Evolutionary conservation across 2,329 filamentous ascomycete species (phyloP).

Genomic region (Penicillium oxalicum): DNA sequence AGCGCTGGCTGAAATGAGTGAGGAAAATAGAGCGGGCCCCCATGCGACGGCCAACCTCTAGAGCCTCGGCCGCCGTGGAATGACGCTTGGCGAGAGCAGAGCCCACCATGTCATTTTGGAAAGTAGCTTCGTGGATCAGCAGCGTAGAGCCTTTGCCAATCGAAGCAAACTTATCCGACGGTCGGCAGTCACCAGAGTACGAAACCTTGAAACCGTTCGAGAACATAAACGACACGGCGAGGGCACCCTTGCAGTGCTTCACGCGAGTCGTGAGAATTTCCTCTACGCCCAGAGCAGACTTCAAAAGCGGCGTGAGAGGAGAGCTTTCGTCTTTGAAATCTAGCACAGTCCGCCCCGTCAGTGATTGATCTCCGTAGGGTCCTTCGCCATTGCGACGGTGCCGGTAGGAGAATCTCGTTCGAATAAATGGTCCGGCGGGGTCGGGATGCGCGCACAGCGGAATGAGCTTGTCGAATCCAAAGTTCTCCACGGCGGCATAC

Average conservation of each 20-base stretch:
- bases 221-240: constrained; percentile 72
- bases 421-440: constrained; percentile 12
- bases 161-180: constrained; percentile 60
- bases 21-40: constrained; percentile 70
- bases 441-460: constrained; percentile 41
- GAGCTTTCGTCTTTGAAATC: constrained; percentile 23
- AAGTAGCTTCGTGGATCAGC: constrained; percentile 92
- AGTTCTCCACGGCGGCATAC: constrained; percentile 71
- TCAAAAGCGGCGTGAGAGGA: constrained; percentile 37
- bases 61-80: constrained; percentile 78
- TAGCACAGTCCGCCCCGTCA: constrained; percentile 17
- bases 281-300: constrained; percentile 54
- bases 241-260: constrained; percentile 70
- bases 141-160: constrained; percentile 73
- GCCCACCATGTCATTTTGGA: constrained; percentile 72
- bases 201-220: constrained; percentile 76
- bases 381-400: constrained; percentile 25
- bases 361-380: constrained; percentile 17
- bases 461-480: constrained; percentile 57
- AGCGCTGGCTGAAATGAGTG: constrained; percentile 93
- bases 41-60: constrained; percentile 73
- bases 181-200: constrained; percentile 91
- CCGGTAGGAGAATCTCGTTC: constrained; percentile 27
- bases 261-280: constrained; percentile 64
- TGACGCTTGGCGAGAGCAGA: constrained; percentile 88